These are phyloP conservation scores for Diplodia scrobiculata DNA, from an alignment of 2,329 filamentous ascomycete genomes.

Conservation along the genomic window DNA sequence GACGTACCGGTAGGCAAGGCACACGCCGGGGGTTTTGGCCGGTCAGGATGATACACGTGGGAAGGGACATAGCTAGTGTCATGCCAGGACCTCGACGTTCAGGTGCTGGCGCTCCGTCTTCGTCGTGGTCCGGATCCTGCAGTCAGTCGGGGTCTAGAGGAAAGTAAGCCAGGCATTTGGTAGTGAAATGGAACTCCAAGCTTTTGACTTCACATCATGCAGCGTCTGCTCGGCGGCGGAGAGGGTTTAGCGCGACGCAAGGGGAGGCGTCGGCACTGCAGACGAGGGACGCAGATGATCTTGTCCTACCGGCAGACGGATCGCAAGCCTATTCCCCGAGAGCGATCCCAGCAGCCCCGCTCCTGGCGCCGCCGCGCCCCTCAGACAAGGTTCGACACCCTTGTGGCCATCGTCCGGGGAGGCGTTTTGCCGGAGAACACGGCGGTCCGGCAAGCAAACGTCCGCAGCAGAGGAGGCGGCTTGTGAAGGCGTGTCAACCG, in stretches of 20 bases:
- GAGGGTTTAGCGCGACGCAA: constrained; percentile 21
- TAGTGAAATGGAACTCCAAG: constrained; percentile 20
- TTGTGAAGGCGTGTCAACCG: not conserved
- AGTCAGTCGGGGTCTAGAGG: constrained; percentile 5
- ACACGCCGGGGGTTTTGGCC: not conserved
- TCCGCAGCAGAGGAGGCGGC: not conserved
- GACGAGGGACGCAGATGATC: constrained; percentile 13
- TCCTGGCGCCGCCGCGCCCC: constrained; percentile 9
- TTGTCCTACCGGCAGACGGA: constrained; percentile 23
- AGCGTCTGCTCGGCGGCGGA: constrained; percentile 8
- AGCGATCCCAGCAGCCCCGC: constrained; percentile 19
- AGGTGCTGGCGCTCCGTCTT: constrained; percentile 23
- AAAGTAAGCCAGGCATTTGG: not conserved
- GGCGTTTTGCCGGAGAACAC: not conserved
- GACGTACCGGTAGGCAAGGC: constrained; percentile 34
- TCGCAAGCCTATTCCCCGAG: constrained; percentile 25
- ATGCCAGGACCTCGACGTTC: constrained; percentile 20
- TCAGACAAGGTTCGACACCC: constrained; percentile 20
- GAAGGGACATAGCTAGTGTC: constrained; percentile 2
- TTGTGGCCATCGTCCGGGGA: not conserved
- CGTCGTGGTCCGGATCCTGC: constrained; percentile 14
- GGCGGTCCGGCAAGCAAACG: not conserved
- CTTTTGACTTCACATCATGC: constrained; percentile 25
- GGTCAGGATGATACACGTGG: not conserved
- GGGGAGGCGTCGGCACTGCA: constrained; percentile 23